Percentiles rank a stretch among this genome's conserved stretches.
These are phyloP conservation scores for Aurantiochytrium sp. DNA, from an alignment of 108 stramenopile species.

Conservation along the genomic window DNA sequence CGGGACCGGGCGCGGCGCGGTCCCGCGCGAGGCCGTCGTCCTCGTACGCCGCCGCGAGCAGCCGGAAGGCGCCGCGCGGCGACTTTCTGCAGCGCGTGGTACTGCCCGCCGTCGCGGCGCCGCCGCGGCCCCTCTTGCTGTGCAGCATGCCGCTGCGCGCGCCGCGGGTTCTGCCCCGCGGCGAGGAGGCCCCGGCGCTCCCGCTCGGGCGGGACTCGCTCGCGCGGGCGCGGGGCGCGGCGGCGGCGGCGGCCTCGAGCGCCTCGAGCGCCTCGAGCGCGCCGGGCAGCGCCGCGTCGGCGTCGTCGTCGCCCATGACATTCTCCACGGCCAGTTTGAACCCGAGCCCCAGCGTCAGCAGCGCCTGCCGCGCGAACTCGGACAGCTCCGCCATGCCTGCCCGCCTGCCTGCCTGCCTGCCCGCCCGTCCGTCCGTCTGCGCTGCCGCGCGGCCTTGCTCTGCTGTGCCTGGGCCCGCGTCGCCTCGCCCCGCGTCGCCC, in stretches of 20 bases:
- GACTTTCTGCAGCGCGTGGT: too few relatives aligned
- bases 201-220: not conserved
- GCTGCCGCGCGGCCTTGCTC: too few relatives aligned
- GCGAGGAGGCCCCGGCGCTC: too few relatives aligned
- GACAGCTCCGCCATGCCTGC: not conserved
- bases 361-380: not conserved
- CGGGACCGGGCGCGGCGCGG: too few relatives aligned
- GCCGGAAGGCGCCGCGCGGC: too few relatives aligned
- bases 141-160: not conserved
- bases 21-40: too few relatives aligned
- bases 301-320: not conserved
- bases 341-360: not conserved
- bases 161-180: not conserved
- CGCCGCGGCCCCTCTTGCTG: not conserved
- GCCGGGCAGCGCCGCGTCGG: not conserved
- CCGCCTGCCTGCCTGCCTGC: too few relatives aligned
- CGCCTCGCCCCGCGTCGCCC: too few relatives aligned
- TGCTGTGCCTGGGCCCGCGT: too few relatives aligned
- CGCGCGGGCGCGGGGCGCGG: not conserved
- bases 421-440: too few relatives aligned
- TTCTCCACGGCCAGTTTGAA: not conserved
- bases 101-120: too few relatives aligned
- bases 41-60: too few relatives aligned
- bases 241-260: not conserved
- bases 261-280: not conserved